phyloP scores from a whole-genome alignment of 371 early-diverging fungal species.

The Syncephalastrum contaminatum region DNA sequence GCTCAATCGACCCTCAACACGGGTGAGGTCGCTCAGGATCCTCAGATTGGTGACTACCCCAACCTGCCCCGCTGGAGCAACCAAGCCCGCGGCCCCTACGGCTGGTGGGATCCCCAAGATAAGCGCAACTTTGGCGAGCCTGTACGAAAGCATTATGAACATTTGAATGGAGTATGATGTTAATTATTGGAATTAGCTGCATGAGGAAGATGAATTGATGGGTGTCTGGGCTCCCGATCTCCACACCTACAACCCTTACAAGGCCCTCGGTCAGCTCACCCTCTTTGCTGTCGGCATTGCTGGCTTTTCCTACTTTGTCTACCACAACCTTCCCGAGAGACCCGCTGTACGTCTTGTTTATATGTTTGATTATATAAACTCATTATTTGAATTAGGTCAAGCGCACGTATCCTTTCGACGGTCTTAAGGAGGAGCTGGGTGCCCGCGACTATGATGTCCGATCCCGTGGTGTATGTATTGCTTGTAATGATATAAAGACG shows the following conservation, averaged over 20 bases:
- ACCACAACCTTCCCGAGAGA: conserved; percentile 44
- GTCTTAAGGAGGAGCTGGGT: conserved; percentile 48
- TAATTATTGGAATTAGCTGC: conserved; percentile 36
- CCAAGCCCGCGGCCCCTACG: conserved; percentile 56
- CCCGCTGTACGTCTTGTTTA: conserved; percentile 34
- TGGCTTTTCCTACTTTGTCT: conserved; percentile 50
- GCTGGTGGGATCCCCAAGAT: conserved; percentile 64
- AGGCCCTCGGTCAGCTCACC: conserved; percentile 53
- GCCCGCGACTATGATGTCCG: conserved; percentile 45
- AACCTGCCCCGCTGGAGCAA: conserved; percentile 61
- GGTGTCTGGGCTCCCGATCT: conserved; percentile 69
- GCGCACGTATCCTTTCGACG: conserved; percentile 51
- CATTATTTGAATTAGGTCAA: conserved; percentile 22
- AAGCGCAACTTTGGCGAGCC: conserved; percentile 67
- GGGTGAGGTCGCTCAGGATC: conserved; percentile 50
- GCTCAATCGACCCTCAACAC: conserved; percentile 50
- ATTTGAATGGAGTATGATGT: no score
- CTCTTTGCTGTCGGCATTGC: conserved; percentile 35
- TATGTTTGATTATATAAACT: not conserved
- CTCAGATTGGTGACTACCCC: conserved; percentile 68
- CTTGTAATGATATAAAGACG: no score
- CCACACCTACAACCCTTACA: conserved; percentile 52
- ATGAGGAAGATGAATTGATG: conserved; percentile 63
- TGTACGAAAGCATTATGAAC: conserved; percentile 27
- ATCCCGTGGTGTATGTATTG: conserved; percentile 43